Evolutionary conservation across 176 grass and related monocot genomes (phyloP).

Genomic region (Cocos nucifera): DNA sequence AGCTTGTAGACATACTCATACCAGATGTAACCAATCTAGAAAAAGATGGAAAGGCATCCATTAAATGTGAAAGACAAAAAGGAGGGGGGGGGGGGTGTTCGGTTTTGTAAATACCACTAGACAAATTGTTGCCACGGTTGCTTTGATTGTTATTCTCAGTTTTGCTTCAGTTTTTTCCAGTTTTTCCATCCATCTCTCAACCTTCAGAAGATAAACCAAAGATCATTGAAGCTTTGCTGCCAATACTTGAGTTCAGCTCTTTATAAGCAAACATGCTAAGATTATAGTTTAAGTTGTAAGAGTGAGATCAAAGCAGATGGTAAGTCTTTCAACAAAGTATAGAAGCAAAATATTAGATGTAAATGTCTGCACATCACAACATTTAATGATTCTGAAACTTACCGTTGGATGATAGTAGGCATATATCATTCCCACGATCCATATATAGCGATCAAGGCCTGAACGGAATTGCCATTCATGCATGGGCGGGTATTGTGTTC

Average conservation of each 20-base stretch:
- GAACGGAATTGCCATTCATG: slow-evolving; percentile 97
- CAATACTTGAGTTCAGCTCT: background rate
- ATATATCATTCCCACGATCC: slow-evolving; percentile 99
- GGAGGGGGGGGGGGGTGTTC: no score
- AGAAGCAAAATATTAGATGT: background rate
- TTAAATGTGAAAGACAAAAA: background rate
- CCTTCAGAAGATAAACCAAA: slow-evolving; percentile 27
- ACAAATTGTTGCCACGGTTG: slow-evolving; percentile 55
- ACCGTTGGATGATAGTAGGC: slow-evolving; percentile 96
- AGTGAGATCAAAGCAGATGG: no score
- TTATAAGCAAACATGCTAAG: background rate
- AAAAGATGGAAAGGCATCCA: background rate
- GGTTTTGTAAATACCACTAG: slow-evolving; percentile 37
- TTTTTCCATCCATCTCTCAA: slow-evolving; percentile 98
- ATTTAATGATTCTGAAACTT: slow-evolving; percentile 14
- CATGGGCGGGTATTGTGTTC: slow-evolving; percentile 68
- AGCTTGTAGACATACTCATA: slow-evolving; percentile 25
- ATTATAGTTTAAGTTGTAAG: background rate
- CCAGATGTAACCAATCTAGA: slow-evolving; percentile 17
- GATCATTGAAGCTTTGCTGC: background rate
- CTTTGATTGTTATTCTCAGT: slow-evolving; percentile 73
- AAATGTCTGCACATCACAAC: background rate
- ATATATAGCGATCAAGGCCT: slow-evolving; percentile 95
- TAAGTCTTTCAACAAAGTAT: background rate
- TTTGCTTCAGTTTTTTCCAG: slow-evolving; percentile 83